Evolutionary conservation across 2,329 filamentous ascomycete genomes (phyloP).

Genomic region (Neonectria sp.): DNA sequence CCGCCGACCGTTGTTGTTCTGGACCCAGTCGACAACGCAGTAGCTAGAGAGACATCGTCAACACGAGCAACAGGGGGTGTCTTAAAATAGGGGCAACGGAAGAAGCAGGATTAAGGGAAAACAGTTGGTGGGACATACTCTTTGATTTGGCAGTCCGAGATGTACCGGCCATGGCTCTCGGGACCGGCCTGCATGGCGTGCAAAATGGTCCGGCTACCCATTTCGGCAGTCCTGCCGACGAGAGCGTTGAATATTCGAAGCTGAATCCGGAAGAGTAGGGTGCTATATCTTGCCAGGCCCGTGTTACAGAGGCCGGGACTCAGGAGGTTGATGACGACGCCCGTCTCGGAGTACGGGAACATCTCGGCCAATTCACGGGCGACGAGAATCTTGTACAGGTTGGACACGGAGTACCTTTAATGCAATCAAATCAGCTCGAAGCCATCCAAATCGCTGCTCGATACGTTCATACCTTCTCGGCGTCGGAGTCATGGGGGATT

Average conservation of each 20-base stretch:
- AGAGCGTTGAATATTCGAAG: background rate
- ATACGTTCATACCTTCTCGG: no score
- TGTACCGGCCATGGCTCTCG: constrained; percentile 44
- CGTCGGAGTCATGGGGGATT: no score
- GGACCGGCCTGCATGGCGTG: constrained; percentile 36
- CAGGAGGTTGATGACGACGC: constrained; percentile 49
- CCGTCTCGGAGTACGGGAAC: constrained; percentile 39
- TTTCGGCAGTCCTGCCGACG: constrained; percentile 39
- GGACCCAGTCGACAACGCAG: no score
- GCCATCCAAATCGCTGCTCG: no score
- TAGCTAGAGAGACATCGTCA: no score
- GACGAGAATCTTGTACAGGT: background rate
- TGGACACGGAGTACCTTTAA: background rate
- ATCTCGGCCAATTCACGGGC: background rate
- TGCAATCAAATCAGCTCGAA: no score
- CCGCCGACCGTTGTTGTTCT: no score
- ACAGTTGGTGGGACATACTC: background rate
- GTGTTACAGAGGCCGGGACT: constrained; percentile 49
- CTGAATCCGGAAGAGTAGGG: background rate
- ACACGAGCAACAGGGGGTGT: no score
- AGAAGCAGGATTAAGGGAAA: no score
- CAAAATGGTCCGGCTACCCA: constrained; percentile 47
- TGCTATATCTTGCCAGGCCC: constrained; percentile 9
- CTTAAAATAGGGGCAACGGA: no score
- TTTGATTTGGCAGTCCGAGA: background rate